Conservation (phyloP, 768 basidiomycete species). For the Hypholoma sublateritium region DNA sequence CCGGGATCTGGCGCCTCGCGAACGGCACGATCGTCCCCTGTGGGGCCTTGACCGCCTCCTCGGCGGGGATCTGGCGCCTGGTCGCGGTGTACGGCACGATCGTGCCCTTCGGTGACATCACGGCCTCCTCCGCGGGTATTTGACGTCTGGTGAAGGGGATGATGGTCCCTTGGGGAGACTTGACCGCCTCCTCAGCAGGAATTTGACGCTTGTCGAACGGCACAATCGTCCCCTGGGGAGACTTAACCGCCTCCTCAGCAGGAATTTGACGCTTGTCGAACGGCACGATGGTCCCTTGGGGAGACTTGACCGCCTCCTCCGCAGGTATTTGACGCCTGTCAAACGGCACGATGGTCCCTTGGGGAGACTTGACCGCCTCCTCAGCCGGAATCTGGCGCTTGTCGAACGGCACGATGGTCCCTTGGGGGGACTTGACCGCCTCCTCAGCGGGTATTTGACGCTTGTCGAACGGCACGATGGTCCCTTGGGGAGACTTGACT, state of each 20-base stretch:
- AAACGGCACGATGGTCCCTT: conserved; percentile 26
- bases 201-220: conserved; percentile 22
- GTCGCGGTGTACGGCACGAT: conserved; percentile 19
- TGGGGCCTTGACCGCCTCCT: conserved; percentile 32
- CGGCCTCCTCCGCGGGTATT: conserved; percentile 24
- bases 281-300: conserved; percentile 35
- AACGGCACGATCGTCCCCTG: conserved; percentile 28
- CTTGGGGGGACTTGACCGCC: conserved; percentile 17
- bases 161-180: conserved; percentile 25
- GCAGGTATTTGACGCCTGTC: conserved; percentile 18
- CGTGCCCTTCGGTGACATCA: conserved; percentile 21
- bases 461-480: conserved; percentile 11
- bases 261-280: conserved; percentile 36
- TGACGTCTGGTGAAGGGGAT: conserved; percentile 21
- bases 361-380: conserved; percentile 17
- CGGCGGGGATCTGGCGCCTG: conserved; percentile 27
- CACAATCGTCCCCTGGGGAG: conserved; percentile 26
- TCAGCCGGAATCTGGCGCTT: conserved; percentile 22
- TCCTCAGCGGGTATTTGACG: conserved; percentile 23
- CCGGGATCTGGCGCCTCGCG: conserved; percentile 21
- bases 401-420: conserved; percentile 16
- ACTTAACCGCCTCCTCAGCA: conserved; percentile 24
- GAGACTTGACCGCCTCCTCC: conserved; percentile 22
- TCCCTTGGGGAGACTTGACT: conserved; percentile 20
- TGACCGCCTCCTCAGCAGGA: conserved; percentile 27